phyloP scores from a whole-genome alignment of 352 stramenopile species.

The Globisporangium emineosum region DNA sequence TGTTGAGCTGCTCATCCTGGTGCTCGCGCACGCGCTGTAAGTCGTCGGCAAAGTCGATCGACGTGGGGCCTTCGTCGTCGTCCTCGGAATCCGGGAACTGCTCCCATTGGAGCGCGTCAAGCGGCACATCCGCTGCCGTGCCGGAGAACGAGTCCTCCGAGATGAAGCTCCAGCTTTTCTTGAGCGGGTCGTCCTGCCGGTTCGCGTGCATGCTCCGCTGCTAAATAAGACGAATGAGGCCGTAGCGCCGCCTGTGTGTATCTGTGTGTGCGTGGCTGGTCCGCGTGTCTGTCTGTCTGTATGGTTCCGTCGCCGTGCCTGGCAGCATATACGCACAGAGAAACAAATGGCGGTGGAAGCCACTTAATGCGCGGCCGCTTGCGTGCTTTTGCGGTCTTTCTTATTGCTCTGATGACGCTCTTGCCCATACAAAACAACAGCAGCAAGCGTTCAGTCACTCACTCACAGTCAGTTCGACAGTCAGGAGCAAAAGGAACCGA shows the following conservation, averaged over 20 bases:
- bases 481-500: background rate
- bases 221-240: background rate
- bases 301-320: background rate
- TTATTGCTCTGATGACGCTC: background rate
- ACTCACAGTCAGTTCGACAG: slow-evolving; percentile 1
- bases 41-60: slow-evolving; percentile 21
- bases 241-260: background rate
- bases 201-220: slow-evolving; percentile 13
- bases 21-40: slow-evolving; percentile 12
- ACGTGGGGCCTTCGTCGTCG: slow-evolving; percentile 17
- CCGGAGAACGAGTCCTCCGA: slow-evolving; percentile 70
- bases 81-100: slow-evolving; percentile 28
- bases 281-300: background rate
- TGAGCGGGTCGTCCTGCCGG: slow-evolving; percentile 15
- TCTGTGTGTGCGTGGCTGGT: background rate
- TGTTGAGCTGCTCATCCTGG: slow-evolving; percentile 15
- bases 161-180: slow-evolving; percentile 80
- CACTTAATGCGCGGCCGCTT: background rate
- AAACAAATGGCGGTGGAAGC: background rate
- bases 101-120: slow-evolving; percentile 47
- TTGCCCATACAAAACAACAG: background rate
- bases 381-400: slow-evolving; percentile 2
- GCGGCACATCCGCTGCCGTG: slow-evolving; percentile 25
- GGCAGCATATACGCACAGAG: background rate
- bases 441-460: background rate